Base-by-base conservation (phyloP, 2,329 filamentous ascomycete species). In the Sporothrix globosa region DNA sequence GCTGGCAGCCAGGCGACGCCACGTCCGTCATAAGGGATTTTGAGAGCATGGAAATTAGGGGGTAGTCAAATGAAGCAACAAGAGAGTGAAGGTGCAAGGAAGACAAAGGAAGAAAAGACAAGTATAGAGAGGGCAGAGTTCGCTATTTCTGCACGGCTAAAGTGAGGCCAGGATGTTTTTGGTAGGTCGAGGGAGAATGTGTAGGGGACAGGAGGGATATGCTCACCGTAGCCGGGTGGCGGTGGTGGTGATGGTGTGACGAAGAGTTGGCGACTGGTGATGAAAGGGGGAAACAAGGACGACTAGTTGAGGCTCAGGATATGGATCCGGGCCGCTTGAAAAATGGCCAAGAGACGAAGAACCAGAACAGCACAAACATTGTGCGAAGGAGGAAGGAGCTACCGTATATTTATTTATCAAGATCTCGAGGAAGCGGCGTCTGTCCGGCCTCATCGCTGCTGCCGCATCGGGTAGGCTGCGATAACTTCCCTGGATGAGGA, bases 21-120 rank as follows among this genome's bases (percentile, higher is more conserved):
- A 34, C 39, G 68, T 53, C 61, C 67, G 70, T 67, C 70, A 71
- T 69, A 71, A n/a, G 58, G 67, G 17, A 24, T 21, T 46, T 14
- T 39, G 52, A n/a, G 44, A 39, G 46, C 39, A 53, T 54, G 39
- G 67, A 14, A 39, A 39, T 27, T 6, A 19, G 19, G 48, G 19
- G 19, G 3, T 30, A 21, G 27, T 30, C 19, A 27, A 21, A 3
- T 0, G 44, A 44, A 21, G 24, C 24, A 54, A 4, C 7, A 54
- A 7, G 11, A 9, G n/a, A 34, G 21, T 27, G 14, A 44, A 44
- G 58, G 21, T 9, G 41, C 17, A 27, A 1, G 14, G 41, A 4
- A 21, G 6, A 61, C 4, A 11, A 14, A 6, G 9, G 34, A 60
- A 60, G 19, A 6, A 24, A 34, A 44, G 27, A 24, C 5, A 1